phyloP scores from a whole-genome alignment of 164 flowering plant genomes.

The Nymphaea thermarum region DNA sequence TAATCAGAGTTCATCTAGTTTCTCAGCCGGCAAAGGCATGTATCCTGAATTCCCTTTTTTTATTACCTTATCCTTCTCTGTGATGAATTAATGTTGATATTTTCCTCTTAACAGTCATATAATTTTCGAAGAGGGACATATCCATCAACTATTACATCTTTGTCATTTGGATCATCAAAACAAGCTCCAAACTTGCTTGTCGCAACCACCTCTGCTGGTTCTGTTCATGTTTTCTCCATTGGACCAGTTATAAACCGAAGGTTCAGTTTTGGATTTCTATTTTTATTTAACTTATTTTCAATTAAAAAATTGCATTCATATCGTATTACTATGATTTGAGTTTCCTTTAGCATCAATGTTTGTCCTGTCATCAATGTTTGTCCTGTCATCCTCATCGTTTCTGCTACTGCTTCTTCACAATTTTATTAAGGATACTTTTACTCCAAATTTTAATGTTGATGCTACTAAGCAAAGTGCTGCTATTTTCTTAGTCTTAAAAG shows the following conservation, averaged over 20 bases:
- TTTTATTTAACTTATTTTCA: too few species aligned
- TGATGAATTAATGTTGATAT: neutral
- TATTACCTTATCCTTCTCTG: neutral
- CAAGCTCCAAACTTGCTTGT: slow-evolving; percentile 72
- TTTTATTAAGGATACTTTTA: neutral
- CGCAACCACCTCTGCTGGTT: slow-evolving; percentile 83
- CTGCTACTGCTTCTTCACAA: neutral
- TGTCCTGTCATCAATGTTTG: neutral
- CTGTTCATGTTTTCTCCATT: slow-evolving; percentile 68
- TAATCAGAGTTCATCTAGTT: slow-evolving; percentile 78
- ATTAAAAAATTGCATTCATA: too few species aligned
- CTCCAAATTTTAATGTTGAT: too few species aligned
- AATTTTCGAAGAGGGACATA: slow-evolving; percentile 91
- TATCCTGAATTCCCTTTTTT: neutral
- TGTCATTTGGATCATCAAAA: slow-evolving; percentile 70
- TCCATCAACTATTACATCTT: slow-evolving; percentile 74
- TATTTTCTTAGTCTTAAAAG: too few species aligned
- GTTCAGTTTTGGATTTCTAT: slow-evolving; percentile 20
- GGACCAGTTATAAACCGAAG: slow-evolving; percentile 43
- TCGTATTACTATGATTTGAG: neutral
- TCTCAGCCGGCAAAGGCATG: slow-evolving; percentile 73
- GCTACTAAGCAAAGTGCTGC: too few species aligned
- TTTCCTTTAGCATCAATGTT: neutral
- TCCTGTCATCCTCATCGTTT: neutral
- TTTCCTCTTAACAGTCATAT: slow-evolving; percentile 39